Evolutionary conservation across 495 filamentous ascomycete species (phyloP).

Genomic region (Cenococcum geophilum): DNA sequence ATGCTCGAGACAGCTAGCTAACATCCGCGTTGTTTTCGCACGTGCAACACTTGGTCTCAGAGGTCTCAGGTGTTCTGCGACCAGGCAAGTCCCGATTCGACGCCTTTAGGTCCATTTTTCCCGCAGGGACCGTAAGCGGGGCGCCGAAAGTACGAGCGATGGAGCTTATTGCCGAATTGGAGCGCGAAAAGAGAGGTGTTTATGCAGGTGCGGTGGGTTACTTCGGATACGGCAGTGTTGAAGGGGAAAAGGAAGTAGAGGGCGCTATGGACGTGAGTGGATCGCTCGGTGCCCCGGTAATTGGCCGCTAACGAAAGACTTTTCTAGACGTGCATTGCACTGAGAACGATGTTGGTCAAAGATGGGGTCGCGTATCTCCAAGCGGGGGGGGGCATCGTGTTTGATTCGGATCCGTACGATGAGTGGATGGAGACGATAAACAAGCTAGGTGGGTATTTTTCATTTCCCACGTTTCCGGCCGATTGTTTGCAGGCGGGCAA

Average conservation of each 20-base stretch:
- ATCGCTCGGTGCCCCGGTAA: not conserved
- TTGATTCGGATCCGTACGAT: conserved; percentile 88
- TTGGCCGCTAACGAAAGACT: conserved; percentile 6
- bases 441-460: conserved; percentile 71
- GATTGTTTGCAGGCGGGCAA: not conserved
- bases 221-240: conserved; percentile 63
- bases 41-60: conserved; percentile 92
- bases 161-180: conserved; percentile 92
- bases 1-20: not conserved
- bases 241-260: conserved; percentile 42
- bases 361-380: conserved; percentile 87
- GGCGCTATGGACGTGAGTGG: conserved; percentile 74
- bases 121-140: conserved; percentile 77
- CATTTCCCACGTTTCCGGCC: not conserved
- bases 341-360: conserved; percentile 93
- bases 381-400: conserved; percentile 91
- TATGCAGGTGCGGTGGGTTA: conserved; percentile 98
- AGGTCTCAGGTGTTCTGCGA: conserved; percentile 83
- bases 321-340: conserved; percentile 57
- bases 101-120: conserved; percentile 87
- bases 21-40: conserved; percentile 66
- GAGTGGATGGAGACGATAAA: conserved; percentile 98
- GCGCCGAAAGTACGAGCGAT: conserved; percentile 95
- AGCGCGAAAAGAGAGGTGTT: conserved; percentile 86
- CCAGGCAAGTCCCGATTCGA: conserved; percentile 85